A percentile compares a stretch with the other conserved stretches of the same genome.
Conservation (phyloP, 192 early-diverging fungal species). For the Phlyctochytrium bullatum region DNA sequence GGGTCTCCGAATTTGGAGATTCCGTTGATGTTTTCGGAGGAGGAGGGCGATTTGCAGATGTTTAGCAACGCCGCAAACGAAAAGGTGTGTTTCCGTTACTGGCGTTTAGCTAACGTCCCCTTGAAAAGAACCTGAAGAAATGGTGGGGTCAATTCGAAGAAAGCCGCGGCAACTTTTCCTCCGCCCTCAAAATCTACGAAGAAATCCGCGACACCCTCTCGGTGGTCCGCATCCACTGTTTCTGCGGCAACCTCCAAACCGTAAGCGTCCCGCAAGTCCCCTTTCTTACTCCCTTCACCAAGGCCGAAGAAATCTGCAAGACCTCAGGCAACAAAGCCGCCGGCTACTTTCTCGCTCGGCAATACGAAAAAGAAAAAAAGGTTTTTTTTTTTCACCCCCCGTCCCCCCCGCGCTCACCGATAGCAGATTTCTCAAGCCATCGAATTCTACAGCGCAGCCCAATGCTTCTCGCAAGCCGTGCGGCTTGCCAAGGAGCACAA, state of each 20-base stretch:
- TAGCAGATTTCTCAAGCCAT: constrained; percentile 46
- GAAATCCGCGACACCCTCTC: constrained; percentile 42
- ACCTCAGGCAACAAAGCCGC: constrained; percentile 35
- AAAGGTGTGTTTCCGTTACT: background rate
- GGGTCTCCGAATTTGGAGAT: background rate
- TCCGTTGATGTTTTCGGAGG: background rate
- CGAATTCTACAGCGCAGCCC: constrained; percentile 43
- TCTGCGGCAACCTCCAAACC: constrained; percentile 44
- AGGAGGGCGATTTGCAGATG: background rate
- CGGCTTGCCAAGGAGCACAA: constrained; percentile 51
- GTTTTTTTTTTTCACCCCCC: constrained; percentile 23
- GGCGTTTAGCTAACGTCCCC: background rate
- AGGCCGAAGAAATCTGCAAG: constrained; percentile 46
- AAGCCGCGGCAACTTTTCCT: constrained; percentile 31
- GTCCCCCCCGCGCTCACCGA: background rate
- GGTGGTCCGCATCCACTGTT: constrained; percentile 47
- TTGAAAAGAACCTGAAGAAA: constrained; percentile 31
- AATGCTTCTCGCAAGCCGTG: constrained; percentile 49
- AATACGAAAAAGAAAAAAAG: constrained; percentile 50
- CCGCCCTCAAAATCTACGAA: constrained; percentile 49
- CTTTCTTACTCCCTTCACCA: background rate
- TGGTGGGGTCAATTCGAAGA: constrained; percentile 63
- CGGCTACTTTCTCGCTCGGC: constrained; percentile 44
- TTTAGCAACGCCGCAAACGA: background rate
- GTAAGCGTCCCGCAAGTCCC: background rate